These are phyloP conservation scores for Phytophthora citricola DNA, from an alignment of 352 stramenopile species.

Conservation along the genomic window DNA sequence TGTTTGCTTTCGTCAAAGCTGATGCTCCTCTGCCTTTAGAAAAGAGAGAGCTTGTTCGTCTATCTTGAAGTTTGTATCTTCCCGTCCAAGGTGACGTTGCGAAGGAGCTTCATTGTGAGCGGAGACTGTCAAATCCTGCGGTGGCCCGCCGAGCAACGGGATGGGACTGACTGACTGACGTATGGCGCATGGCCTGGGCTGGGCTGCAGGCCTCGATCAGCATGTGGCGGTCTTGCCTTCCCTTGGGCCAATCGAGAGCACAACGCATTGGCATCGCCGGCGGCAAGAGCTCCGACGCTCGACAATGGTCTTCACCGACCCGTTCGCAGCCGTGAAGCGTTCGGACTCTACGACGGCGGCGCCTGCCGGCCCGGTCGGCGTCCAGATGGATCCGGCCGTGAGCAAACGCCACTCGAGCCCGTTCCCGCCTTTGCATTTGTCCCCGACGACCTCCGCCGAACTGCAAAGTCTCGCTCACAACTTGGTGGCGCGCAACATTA, in stretches of 20 bases:
- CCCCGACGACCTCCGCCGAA: constrained; percentile 16
- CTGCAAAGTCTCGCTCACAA: constrained; percentile 34
- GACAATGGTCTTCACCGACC: constrained; percentile 30
- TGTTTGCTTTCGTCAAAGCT: constrained; percentile 3
- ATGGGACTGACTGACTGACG: constrained; percentile 42
- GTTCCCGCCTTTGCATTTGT: constrained; percentile 45
- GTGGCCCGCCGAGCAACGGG: constrained; percentile 16
- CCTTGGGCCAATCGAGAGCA: constrained; percentile 11
- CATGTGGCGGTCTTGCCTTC: constrained; percentile 11
- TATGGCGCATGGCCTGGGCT: constrained; percentile 38
- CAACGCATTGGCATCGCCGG: constrained; percentile 22
- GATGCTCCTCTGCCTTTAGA: too few species aligned
- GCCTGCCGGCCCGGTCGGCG: constrained; percentile 1
- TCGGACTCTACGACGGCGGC: constrained; percentile 5
- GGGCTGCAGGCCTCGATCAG: constrained; percentile 6
- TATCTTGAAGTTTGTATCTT: constrained; percentile 6
- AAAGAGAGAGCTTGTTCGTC: constrained; percentile 1
- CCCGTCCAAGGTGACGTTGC: constrained; percentile 19
- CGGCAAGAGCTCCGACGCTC: neutral
- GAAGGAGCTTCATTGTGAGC: neutral
- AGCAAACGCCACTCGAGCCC: constrained; percentile 37
- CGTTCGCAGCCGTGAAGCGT: constrained; percentile 19
- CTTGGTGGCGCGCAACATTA: constrained; percentile 36
- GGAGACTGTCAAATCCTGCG: constrained; percentile 15
- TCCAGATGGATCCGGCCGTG: constrained; percentile 21